Base-by-base conservation (phyloP, 257 asterid genomes). In the Cordia subcordata region DNA sequence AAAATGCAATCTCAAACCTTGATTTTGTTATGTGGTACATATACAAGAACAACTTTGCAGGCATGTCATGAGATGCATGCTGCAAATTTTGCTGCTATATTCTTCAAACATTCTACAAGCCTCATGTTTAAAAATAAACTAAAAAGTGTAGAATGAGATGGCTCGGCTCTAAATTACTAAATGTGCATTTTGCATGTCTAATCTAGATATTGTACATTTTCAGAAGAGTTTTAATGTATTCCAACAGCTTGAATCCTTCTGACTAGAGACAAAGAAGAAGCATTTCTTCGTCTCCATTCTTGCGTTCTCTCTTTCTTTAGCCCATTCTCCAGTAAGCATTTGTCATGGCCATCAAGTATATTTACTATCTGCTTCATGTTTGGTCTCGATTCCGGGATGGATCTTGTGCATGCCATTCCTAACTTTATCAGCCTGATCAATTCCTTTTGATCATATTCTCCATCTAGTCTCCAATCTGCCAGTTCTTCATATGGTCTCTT, bases 231-330 rank as follows among this genome's bases (percentile, higher is more conserved):
- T 87, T 81, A 90, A 11, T 88, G 89, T 52, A 93, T 84, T 33
- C 96, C 96, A 54, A 93, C 81, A 47, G 96, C 86, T 71, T 93
- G 96, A 60, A 85, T 93, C 61, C 96, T 81, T 77, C 95, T 81
- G 27, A 83, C 63, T 13, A 84, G 78, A 33, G 81, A 55, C 76
- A 89, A 49, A 52, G 95, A 77, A 69, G 82, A 40, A 23, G 67
- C 81, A 63, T 93, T 93, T 65, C 81, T 81, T 52, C 72, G 77
- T 64, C 75, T 86, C 99, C 99, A 93, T 58, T 78, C 93, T 18
- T 80, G 84, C 32, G 63, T 76, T 18, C 55, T 67, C 72, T 84
- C 96, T 71, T 62, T 71, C 67, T 68, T 84, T 10, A 40, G 71
- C 32, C 64, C 61, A 38, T 58, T 68, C 15, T 77, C 82, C 68